These are phyloP conservation scores for Ceratocystis diversiconidia DNA, from an alignment of 2,329 filamentous ascomycete genomes.

Conservation along the genomic window DNA sequence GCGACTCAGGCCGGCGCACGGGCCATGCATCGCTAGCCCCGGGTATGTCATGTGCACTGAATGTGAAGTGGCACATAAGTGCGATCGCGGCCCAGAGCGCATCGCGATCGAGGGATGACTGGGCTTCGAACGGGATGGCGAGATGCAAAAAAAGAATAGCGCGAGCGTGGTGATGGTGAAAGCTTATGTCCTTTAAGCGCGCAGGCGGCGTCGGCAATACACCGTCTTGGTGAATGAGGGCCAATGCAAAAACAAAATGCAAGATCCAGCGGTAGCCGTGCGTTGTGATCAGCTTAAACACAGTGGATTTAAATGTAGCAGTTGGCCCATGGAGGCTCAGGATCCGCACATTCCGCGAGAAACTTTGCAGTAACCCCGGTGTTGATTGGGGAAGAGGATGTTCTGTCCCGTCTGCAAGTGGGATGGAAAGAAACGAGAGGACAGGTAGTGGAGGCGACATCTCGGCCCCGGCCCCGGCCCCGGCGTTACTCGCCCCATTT, in stretches of 20 bases:
- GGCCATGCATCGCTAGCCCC: constrained; percentile 41
- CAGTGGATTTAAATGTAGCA: not conserved
- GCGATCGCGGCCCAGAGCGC: constrained; percentile 34
- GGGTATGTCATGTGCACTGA: constrained; percentile 31
- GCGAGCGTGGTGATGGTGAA: constrained; percentile 35
- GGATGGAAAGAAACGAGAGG: not conserved
- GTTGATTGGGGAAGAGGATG: not conserved
- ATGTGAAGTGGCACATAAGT: constrained; percentile 33
- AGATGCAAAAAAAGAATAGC: constrained; percentile 35
- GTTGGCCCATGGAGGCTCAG: not conserved
- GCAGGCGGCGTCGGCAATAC: constrained; percentile 18
- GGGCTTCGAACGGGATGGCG: constrained; percentile 21
- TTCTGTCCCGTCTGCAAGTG: constrained; percentile 7
- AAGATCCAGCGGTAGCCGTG: constrained; percentile 19
- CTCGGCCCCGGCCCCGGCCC: not conserved
- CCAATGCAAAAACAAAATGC: constrained; percentile 13
- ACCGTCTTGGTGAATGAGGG: constrained; percentile 19
- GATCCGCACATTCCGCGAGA: not conserved
- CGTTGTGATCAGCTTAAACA: constrained; percentile 17
- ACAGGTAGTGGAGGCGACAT: not conserved
- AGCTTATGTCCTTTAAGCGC: constrained; percentile 26
- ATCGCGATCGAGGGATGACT: constrained; percentile 30
- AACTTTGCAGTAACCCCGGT: not conserved
- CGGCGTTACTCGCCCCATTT: not conserved
- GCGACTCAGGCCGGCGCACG: constrained; percentile 28